A percentile compares a stretch with the other conserved stretches of the same genome.
phyloP scores from a whole-genome alignment of 192 early-diverging fungal species.

The Linnemannia exigua region DNA sequence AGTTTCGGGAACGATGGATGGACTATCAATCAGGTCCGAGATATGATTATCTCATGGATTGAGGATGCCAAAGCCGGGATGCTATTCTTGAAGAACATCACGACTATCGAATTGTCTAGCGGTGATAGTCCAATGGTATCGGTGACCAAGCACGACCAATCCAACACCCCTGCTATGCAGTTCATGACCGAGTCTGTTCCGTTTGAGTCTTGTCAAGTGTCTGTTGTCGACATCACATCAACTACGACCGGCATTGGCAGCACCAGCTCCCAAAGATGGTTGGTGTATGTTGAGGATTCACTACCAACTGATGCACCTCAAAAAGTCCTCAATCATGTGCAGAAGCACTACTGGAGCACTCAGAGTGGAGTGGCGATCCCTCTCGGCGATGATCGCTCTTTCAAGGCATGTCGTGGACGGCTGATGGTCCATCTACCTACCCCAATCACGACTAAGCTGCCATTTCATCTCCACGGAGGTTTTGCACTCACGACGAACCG shows the following conservation, averaged over 20 bases:
- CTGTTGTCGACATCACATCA: not conserved
- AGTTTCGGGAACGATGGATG: not conserved
- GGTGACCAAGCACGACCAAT: not conserved
- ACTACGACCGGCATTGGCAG: not conserved
- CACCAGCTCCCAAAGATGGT: not conserved
- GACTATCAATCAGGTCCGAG: not conserved
- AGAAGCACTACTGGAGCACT: not conserved
- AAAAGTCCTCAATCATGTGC: not conserved
- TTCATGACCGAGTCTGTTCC: too few species aligned
- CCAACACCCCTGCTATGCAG: not conserved
- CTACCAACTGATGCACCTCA: not conserved
- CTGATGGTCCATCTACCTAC: not conserved
- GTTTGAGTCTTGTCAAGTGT: not conserved
- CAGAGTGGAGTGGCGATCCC: not conserved
- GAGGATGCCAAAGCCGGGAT: not conserved
- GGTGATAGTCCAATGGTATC: not conserved
- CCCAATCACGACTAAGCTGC: not conserved
- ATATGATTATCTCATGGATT: not conserved
- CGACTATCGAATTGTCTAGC: not conserved
- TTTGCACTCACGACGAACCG: not conserved
- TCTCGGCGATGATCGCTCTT: not conserved
- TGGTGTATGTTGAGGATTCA: not conserved
- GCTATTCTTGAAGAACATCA: constrained; percentile 16
- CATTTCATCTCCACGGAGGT: not conserved
- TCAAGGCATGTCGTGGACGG: not conserved